Percentiles rank a stretch among this genome's conserved stretches.
These are phyloP conservation scores for Zea luxurians DNA, from an alignment of 176 grass and related monocot species.

Conservation along the genomic window DNA sequence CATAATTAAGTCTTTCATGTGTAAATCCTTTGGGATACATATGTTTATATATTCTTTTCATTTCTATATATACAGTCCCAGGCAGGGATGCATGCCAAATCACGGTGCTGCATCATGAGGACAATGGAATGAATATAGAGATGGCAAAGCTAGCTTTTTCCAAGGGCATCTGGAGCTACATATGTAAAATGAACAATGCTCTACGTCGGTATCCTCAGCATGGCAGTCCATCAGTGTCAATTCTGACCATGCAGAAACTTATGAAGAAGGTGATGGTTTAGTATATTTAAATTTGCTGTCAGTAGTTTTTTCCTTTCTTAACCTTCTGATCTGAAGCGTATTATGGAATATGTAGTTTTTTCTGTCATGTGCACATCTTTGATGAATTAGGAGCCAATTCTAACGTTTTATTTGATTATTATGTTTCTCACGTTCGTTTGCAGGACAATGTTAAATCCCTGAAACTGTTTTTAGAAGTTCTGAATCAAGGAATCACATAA, in stretches of 20 bases:
- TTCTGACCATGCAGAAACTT: slow-evolving; percentile 63
- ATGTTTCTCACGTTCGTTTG: background rate
- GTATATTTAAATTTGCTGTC: background rate
- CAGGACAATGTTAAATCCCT: background rate
- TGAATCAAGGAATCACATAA: background rate
- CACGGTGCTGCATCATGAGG: slow-evolving; percentile 82
- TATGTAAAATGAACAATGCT: slow-evolving; percentile 94
- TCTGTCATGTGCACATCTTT: background rate
- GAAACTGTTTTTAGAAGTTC: background rate
- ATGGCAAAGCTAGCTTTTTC: slow-evolving; percentile 98
- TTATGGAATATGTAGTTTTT: slow-evolving; percentile 8
- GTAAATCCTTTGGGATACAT: background rate
- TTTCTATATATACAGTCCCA: slow-evolving; percentile 57
- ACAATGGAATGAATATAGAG: slow-evolving; percentile 84
- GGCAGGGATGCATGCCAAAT: slow-evolving; percentile 89
- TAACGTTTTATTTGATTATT: background rate
- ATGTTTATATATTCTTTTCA: slow-evolving; percentile 25
- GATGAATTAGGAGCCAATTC: background rate
- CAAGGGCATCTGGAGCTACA: slow-evolving; percentile 92
- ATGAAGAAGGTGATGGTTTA: slow-evolving; percentile 65
- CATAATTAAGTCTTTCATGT: background rate
- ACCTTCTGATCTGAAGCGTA: slow-evolving; percentile 6
- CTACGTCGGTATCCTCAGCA: slow-evolving; percentile 64
- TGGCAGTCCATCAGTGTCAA: slow-evolving; percentile 39
- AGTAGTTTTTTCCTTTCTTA: background rate